phyloP scores from a whole-genome alignment of 352 stramenopile species.

The Phytopythium kandeliae region DNA sequence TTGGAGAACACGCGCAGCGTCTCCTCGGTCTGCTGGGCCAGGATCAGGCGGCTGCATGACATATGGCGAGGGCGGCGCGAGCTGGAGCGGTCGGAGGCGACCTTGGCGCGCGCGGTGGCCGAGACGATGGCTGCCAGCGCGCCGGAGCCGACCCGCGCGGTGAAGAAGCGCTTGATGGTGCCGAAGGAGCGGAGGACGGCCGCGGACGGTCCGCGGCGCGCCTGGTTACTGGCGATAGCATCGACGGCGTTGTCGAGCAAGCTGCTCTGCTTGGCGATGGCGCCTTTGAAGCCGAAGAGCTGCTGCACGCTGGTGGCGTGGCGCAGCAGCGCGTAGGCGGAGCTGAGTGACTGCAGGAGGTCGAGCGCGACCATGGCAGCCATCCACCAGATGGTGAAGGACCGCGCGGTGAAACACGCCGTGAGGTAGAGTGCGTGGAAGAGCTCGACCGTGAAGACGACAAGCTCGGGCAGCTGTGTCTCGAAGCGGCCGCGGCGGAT shows the following conservation, averaged over 20 bases:
- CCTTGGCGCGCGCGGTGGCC: too few species aligned
- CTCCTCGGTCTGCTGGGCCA: not conserved
- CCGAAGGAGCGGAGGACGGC: not conserved
- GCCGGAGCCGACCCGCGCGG: not conserved
- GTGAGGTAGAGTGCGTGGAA: constrained; percentile 13
- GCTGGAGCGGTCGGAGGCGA: not conserved
- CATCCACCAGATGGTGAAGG: constrained; percentile 4
- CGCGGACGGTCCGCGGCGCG: not conserved
- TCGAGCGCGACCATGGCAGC: not conserved
- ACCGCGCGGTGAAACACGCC: constrained; percentile 8
- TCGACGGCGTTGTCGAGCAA: constrained; percentile 3
- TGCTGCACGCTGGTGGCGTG: constrained; percentile 1
- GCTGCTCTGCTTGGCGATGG: not conserved
- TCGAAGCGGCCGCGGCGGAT: not conserved
- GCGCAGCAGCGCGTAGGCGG: not conserved
- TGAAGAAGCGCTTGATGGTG: not conserved
- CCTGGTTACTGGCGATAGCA: not conserved
- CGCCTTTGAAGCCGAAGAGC: not conserved
- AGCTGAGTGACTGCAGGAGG: constrained; percentile 2
- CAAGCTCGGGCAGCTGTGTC: constrained; percentile 9
- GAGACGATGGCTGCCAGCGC: not conserved
- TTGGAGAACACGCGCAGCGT: constrained; percentile 11
- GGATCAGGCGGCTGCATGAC: not conserved
- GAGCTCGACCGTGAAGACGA: constrained; percentile 15
- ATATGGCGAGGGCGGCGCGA: not conserved